A percentile compares a stretch with the other conserved stretches of the same genome.
Evolutionary conservation across 495 filamentous ascomycete species (phyloP).

Genomic region (Pyrenopolyporus hunteri): DNA sequence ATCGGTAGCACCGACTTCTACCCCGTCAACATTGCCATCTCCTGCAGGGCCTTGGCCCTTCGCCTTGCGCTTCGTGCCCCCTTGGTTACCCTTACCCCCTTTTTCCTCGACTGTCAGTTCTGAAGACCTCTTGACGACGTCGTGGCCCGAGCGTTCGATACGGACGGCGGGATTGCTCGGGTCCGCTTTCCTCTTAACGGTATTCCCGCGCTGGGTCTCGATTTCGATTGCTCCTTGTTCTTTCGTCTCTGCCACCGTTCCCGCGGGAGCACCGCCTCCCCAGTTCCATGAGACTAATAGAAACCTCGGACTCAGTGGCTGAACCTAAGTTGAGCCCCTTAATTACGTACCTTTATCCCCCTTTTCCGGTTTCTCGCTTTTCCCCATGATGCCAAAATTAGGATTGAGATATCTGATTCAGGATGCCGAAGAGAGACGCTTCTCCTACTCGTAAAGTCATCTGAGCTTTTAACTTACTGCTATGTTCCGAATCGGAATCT

Average conservation of each 20-base stretch:
- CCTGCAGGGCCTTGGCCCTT: conserved; percentile 12
- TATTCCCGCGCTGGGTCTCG: conserved; percentile 65
- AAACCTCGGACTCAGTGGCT: not conserved
- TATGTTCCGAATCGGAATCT: too few relatives aligned
- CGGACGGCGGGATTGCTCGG: conserved; percentile 64
- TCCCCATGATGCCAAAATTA: not conserved
- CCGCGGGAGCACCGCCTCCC: conserved; percentile 57
- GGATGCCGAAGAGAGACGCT: too few relatives aligned
- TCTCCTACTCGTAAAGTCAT: too few relatives aligned
- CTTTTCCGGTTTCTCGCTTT: conserved; percentile 18
- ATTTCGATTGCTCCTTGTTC: conserved; percentile 63
- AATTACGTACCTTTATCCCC: conserved; percentile 35
- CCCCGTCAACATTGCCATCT: conserved; percentile 28
- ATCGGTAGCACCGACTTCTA: conserved; percentile 38
- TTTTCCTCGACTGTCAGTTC: conserved; percentile 59
- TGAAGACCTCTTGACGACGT: conserved; percentile 65
- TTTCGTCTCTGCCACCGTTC: conserved; percentile 64
- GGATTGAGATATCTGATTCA: not conserved
- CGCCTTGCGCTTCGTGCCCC: conserved; percentile 35
- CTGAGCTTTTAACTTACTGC: too few relatives aligned
- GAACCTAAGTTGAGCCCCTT: not conserved
- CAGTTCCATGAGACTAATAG: conserved; percentile 64
- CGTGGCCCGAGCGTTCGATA: conserved; percentile 62
- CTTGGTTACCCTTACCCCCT: conserved; percentile 30
- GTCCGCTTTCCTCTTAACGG: conserved; percentile 63